Evolutionary conservation across 371 early-diverging fungal genomes (phyloP).

Genomic region (Mycotypha africana): DNA sequence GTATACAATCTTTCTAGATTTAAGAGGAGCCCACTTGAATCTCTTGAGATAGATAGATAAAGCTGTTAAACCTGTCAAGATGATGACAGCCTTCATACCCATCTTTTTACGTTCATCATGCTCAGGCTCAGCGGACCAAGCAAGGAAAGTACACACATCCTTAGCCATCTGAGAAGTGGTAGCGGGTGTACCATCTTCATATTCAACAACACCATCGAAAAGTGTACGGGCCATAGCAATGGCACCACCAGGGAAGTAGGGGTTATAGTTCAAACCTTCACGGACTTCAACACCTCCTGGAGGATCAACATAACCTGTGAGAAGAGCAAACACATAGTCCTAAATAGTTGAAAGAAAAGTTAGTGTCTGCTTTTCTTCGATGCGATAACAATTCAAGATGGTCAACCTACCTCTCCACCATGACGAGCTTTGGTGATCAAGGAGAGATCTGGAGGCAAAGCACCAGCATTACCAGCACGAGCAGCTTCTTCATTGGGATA

Average conservation of each 20-base stretch:
- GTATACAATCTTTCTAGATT: constrained; percentile 80
- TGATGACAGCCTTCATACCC: constrained; percentile 86
- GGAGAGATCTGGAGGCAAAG: constrained; percentile 94
- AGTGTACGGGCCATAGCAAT: constrained; percentile 96
- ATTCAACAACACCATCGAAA: constrained; percentile 94
- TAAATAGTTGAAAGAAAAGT: no score
- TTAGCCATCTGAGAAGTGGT: constrained; percentile 97
- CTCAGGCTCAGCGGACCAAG: constrained; percentile 96
- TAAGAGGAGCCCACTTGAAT: constrained; percentile 73
- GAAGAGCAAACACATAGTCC: constrained; percentile 94
- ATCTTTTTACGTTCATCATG: constrained; percentile 95
- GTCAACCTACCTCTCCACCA: constrained; percentile 74
- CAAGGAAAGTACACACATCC: constrained; percentile 92
- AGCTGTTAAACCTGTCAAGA: constrained; percentile 50
- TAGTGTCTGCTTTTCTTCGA: no score
- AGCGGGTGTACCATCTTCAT: constrained; percentile 97
- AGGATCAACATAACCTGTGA: constrained; percentile 94
- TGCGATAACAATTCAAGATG: no score
- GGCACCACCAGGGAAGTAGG: constrained; percentile 98
- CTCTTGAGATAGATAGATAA: constrained; percentile 75
- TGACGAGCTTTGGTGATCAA: constrained; percentile 95
- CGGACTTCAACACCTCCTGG: constrained; percentile 94
- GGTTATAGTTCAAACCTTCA: constrained; percentile 97
- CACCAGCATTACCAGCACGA: constrained; percentile 94
- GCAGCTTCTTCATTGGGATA: constrained; percentile 98